Evolutionary conservation across 305 asterid genomes (phyloP).

Genomic region (Solanum chacoense): DNA sequence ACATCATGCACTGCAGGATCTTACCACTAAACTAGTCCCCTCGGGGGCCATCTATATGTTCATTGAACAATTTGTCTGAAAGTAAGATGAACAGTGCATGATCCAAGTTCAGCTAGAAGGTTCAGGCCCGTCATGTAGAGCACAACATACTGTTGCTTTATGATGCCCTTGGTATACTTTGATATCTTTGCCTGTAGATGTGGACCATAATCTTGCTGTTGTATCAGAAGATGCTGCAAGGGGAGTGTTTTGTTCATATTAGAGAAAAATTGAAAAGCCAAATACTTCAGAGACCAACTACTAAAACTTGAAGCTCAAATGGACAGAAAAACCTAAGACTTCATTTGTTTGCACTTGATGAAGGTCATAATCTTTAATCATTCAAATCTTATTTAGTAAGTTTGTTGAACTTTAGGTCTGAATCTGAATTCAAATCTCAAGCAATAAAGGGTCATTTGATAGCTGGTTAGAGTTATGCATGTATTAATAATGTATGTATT

Average conservation of each 20-base stretch:
- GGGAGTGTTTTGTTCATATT: not conserved
- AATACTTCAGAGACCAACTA: not conserved
- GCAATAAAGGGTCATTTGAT: not conserved
- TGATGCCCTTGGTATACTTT: constrained; percentile 83
- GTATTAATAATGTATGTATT: no score
- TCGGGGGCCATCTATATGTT: not conserved
- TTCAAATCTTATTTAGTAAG: not conserved
- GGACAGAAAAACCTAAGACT: not conserved
- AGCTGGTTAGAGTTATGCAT: not conserved
- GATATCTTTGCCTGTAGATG: constrained; percentile 71
- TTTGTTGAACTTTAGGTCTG: not conserved
- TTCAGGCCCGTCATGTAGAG: constrained; percentile 90
- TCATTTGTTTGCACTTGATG: not conserved
- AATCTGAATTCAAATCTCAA: not conserved
- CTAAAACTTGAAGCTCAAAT: not conserved
- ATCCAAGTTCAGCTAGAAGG: constrained; percentile 17
- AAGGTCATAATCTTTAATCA: not conserved
- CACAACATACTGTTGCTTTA: constrained; percentile 92
- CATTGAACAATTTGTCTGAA: not conserved
- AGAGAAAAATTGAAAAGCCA: not conserved
- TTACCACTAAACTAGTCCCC: not conserved
- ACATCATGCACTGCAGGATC: not conserved
- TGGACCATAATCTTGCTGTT: constrained; percentile 86
- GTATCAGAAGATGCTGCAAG: constrained; percentile 87
- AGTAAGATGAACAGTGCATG: not conserved